Evolutionary conservation across 2,329 filamentous ascomycete genomes (phyloP), one percentile per base, ranked within the genome.

Genomic region (Hirsutella minnesotensis): DNA sequence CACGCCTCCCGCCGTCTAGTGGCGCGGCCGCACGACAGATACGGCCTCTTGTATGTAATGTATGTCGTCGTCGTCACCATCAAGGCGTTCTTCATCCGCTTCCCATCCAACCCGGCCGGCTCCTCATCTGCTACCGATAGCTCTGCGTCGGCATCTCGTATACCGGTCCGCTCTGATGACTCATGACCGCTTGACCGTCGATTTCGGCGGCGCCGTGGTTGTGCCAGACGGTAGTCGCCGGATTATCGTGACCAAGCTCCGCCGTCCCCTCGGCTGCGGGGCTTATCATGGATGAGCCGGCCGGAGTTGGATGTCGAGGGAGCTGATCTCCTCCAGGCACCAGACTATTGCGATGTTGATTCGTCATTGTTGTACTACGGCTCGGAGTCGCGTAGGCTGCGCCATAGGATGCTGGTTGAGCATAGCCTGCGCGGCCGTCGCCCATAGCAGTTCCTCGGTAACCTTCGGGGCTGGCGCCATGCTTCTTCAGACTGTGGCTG

Each of bases 81-180:
- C 33, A 35, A 35, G n/a, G 4, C 33, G 15, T 35, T 18, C 15
- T 13, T 16, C 33, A 18, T 35, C n/a, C 3, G 33, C n/a, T 16
- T n/a, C 33, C 12, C 3, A 5, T 35, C 33, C 9, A 35, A 5
- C 9, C 4, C 33, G 5, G 9, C 3, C 20, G 12, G 18, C 33
- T 22, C 3, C 9, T 18, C 21, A 15, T 24, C n/a, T 9, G 21
- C 52, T 55, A 67, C 44, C 56, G 55, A 48, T 65, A 67, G 24
- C 44, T 47, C 48, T 66, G 57, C 12, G 59, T 50, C 3, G 65
- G 61, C 65, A 68, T 68, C 55, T 68, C 65, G 44, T 64, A 68
- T 5, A 68, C 62, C 2, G 60, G 60, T 2, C 58, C 60, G 31
- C 49, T 61, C 48, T 55, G 58, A 47, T 52, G 59, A 49, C 42